These are phyloP conservation scores for Penicillium psychrofluorescens DNA, from an alignment of 495 filamentous ascomycete species.

Conservation along the genomic window DNA sequence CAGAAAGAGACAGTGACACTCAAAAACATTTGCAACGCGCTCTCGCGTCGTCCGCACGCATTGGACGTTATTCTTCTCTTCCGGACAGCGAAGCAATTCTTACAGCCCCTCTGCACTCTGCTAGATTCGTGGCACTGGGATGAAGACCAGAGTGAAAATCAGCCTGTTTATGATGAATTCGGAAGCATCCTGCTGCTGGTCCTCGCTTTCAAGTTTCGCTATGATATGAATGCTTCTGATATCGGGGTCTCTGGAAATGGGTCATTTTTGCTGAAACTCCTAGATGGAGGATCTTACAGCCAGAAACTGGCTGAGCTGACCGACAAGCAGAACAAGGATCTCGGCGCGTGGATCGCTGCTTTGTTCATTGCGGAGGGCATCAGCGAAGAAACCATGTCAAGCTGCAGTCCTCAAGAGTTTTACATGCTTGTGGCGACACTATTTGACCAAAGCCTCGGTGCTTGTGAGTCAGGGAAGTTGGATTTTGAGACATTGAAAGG, in stretches of 20 bases:
- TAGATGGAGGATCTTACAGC: conserved; percentile 55
- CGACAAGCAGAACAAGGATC: conserved; percentile 66
- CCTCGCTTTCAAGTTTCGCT: conserved; percentile 76
- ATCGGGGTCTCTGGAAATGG: conserved; percentile 52
- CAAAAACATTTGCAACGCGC: conserved; percentile 71
- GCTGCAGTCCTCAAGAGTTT: conserved; percentile 89
- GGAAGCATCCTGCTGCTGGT: conserved; percentile 80
- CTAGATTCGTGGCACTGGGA: conserved; percentile 90
- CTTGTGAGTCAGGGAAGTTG: conserved; percentile 61
- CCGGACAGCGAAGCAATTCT: conserved; percentile 62
- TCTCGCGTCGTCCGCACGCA: conserved; percentile 69
- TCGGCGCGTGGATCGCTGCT: conserved; percentile 79
- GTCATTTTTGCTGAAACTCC: conserved; percentile 74
- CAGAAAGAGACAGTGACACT: conserved; percentile 88
- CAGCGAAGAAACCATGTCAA: conserved; percentile 81
- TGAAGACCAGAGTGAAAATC: conserved; percentile 88
- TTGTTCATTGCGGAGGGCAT: conserved; percentile 81
- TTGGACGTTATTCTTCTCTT: conserved; percentile 86
- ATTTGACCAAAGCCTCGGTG: conserved; percentile 77
- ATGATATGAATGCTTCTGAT: conserved; percentile 61
- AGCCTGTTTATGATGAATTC: conserved; percentile 96
- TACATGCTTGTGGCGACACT: conserved; percentile 85
- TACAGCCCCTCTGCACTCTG: conserved; percentile 77
- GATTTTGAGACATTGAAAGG: conserved; percentile 76
- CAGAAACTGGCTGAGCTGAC: conserved; percentile 58